Percentiles rank a stretch among this genome's conserved stretches.
Conservation (phyloP, 345 rosid genomes). For the Eucalyptus polybractea region DNA sequence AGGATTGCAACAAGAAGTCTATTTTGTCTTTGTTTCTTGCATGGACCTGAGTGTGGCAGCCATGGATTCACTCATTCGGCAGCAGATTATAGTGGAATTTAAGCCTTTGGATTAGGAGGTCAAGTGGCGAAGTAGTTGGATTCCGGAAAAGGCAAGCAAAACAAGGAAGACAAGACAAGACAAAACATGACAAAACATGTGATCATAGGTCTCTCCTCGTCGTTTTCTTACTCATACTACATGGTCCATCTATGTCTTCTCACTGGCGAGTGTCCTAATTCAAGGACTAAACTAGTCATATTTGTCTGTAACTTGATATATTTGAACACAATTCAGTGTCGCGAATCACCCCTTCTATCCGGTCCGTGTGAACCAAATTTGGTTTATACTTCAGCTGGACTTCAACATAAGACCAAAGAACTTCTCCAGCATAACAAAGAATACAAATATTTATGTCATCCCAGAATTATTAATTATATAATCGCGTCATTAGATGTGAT, state of each 20-base stretch:
- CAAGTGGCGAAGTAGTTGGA: background rate
- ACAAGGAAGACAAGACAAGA: background rate
- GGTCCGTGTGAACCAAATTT: background rate
- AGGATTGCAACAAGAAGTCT: background rate
- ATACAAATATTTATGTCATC: background rate
- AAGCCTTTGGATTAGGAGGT: background rate
- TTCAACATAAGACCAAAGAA: background rate
- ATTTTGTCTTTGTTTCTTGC: background rate
- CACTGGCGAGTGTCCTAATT: background rate
- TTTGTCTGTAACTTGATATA: background rate
- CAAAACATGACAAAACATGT: background rate
- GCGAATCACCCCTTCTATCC: background rate
- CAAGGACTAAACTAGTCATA: background rate
- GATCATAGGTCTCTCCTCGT: background rate
- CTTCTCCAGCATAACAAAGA: background rate
- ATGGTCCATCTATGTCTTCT: background rate
- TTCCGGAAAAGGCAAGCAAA: background rate
- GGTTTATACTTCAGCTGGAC: background rate
- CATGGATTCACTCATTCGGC: background rate
- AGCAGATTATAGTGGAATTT: background rate
- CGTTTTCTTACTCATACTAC: background rate
- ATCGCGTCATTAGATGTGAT: background rate
- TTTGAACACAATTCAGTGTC: background rate
- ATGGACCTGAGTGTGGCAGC: background rate
- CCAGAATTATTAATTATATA: background rate